These are phyloP conservation scores for Amanita pallidorosea DNA, from an alignment of 768 basidiomycete genomes.

Conservation along the genomic window DNA sequence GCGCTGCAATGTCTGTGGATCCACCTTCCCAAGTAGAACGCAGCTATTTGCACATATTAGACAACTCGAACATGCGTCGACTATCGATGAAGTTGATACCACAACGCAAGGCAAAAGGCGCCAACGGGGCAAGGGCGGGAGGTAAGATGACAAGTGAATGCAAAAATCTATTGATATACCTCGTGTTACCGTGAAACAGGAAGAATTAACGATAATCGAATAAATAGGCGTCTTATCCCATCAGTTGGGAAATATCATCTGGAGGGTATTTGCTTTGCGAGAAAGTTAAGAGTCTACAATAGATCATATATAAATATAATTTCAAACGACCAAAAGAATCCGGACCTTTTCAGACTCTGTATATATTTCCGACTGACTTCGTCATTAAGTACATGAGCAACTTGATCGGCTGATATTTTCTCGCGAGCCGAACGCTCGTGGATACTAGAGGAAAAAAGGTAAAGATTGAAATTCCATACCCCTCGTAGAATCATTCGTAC, in stretches of 20 bases:
- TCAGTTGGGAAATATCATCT: conserved; percentile 81
- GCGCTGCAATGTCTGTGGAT: conserved; percentile 62
- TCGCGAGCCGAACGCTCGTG: conserved; percentile 97
- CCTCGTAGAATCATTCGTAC: conserved; percentile 32
- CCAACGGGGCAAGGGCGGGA: neutral
- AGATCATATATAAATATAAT: neutral
- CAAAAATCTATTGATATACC: neutral
- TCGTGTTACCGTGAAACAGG: neutral
- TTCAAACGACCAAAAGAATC: neutral
- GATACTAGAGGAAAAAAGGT: conserved; percentile 43
- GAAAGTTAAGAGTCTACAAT: conserved; percentile 76
- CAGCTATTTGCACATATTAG: conserved; percentile 68
- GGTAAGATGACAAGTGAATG: neutral
- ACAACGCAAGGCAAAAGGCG: neutral
- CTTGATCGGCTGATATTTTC: conserved; percentile 94
- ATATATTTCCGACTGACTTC: conserved; percentile 99
- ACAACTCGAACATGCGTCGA: conserved; percentile 60
- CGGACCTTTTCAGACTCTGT: conserved; percentile 90
- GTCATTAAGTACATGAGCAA: conserved; percentile 97
- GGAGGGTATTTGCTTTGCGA: conserved; percentile 96
- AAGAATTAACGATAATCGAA: neutral
- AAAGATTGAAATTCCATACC: conserved; percentile 1
- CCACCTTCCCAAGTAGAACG: conserved; percentile 54
- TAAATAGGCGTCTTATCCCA: conserved; percentile 47
- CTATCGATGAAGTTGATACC: conserved; percentile 18